Evolutionary conservation across 2,329 filamentous ascomycete species (phyloP).

Genomic region (Aspergillus felis): DNA sequence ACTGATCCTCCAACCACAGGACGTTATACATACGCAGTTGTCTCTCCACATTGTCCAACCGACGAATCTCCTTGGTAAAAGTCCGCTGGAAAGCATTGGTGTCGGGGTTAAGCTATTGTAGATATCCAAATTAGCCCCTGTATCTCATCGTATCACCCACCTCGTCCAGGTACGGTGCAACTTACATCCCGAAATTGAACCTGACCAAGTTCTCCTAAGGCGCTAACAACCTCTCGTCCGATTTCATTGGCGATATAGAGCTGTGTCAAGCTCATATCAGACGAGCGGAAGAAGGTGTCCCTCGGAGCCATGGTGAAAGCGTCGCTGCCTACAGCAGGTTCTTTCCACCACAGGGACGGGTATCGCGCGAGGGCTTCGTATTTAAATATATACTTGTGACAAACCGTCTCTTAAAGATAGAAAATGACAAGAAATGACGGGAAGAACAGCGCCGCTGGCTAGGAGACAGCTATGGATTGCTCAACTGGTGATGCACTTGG

Average conservation of each 20-base stretch:
- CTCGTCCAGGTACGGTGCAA: conserved; percentile 9
- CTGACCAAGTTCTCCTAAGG: conserved; percentile 88
- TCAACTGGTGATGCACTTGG: conserved; percentile 7
- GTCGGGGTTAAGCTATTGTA: conserved; percentile 76
- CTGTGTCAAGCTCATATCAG: conserved; percentile 99
- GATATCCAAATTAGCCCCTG: conserved; percentile 16
- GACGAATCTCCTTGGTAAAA: conserved; percentile 95
- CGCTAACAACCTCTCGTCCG: conserved; percentile 93
- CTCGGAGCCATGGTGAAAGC: conserved; percentile 56
- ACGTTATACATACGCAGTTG: conserved; percentile 72
- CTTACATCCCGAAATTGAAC: conserved; percentile 97
- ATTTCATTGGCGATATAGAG: conserved; percentile 99
- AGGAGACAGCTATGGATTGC: conserved; percentile 14
- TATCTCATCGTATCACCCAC: conserved; percentile 1
- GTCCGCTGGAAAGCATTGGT: conserved; percentile 93
- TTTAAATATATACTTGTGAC: neutral
- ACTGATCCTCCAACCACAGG: neutral
- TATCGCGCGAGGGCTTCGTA: conserved; percentile 4
- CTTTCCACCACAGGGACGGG: conserved; percentile 17
- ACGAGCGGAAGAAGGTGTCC: conserved; percentile 98
- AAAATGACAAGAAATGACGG: conserved; percentile 4
- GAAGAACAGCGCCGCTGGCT: conserved; percentile 8
- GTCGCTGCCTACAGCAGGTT: conserved; percentile 18
- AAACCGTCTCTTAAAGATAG: conserved; percentile 1
- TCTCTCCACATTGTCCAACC: conserved; percentile 95